Evolutionary conservation across 176 grass and related monocot species (phyloP), one percentile per base, ranked within the genome.

Genomic region (Ananas comosus): DNA sequence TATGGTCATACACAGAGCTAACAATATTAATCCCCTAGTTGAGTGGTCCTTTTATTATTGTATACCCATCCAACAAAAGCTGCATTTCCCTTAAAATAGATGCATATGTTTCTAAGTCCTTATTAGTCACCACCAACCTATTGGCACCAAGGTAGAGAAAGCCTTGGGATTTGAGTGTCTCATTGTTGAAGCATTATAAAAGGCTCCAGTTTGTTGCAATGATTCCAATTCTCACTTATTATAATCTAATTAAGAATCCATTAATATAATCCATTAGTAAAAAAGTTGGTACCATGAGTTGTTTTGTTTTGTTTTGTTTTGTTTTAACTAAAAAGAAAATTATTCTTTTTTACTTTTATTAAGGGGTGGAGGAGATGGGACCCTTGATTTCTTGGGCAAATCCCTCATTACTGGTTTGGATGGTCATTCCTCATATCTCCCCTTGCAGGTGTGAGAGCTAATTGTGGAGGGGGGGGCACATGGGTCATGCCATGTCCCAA

Each of bases 161-260:
- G 5, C 56, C 56, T 22, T 61, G 56, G 56, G 17, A 61, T 61
- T 18, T 61, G 56, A 19, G 13, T 61, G 56, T 16, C 56, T 22
- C 17, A 61, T 61, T 61, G 56, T 61, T 61, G 56, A 22, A 61
- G 56, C 56, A 61, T 61, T 23, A 23, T 61, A 22, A 61, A 19
- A 61, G 7, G 56, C 16, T 18, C 56, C 56, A 61, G 33, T 61
- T 61, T 61, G 56, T 18, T 61, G 17, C 54, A 18, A 59, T n/a
- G 54, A 59, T 59, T 59, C 54, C 56, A 22, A 61, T 61, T 19
- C 56, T 19, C 10, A 16, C 1, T n/a, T 61, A 61, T 42, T 42
- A 61, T 61, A 21, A 6, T 61, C 16, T 61, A 61, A 61, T 61
- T 22, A 61, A 22, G 17, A 61, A 61, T 61, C 56, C 56, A 61